Base-by-base conservation (phyloP, 1,284 basidiomycete species). In the Heterobasidion parviporum region DNA sequence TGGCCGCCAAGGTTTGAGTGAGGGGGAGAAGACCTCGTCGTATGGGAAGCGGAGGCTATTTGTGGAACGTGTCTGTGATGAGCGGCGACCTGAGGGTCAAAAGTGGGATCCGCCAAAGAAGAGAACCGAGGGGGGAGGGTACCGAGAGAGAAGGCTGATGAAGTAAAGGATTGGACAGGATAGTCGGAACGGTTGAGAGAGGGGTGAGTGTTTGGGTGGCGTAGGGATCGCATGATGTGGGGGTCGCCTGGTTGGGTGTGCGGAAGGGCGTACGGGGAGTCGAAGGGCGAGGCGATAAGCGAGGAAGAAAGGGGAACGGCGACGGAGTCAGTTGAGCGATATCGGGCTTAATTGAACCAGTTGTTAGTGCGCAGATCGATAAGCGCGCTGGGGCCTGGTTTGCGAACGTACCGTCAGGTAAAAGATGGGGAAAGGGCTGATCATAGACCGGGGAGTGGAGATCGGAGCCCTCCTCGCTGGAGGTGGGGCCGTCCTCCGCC, bases 391-490 rank as follows among this genome's bases (percentile, higher is more conserved):
- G 63, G 56, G 62, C 61, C 61, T 61, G 58, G 57, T 41, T n/a
- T 41, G 57, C 56, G 63, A 50, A 67, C 70, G 60, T 64, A 73
- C 72, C 65, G 57, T 68, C 65, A 60, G 74, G 70, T 64, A 73
- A 70, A 67, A 79, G 82, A 44, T 80, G 55, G 32, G 63, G 47
- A 35, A 60, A 57, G 6, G 59, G 52, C 51, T 63, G 61, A 47
- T 65, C 61, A 56, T 69, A 83, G 57, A 80, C 77, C 64, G 85
- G 85, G 3, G 85, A 87, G 64, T 85, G 83, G 12, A 86, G 68
- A 60, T 81, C 82, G 55, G 85, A 87, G 64, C 83, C 81, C 64
- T 85, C 84, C 65, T 86, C 84, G 67, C 81, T 83, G 15, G 84
- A 85, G 68, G 82, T 82, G 54, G 77, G 77, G 46, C 81, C 79